These are phyloP conservation scores for Dovyalis caffra DNA, from an alignment of 345 rosid species.

Conservation along the genomic window DNA sequence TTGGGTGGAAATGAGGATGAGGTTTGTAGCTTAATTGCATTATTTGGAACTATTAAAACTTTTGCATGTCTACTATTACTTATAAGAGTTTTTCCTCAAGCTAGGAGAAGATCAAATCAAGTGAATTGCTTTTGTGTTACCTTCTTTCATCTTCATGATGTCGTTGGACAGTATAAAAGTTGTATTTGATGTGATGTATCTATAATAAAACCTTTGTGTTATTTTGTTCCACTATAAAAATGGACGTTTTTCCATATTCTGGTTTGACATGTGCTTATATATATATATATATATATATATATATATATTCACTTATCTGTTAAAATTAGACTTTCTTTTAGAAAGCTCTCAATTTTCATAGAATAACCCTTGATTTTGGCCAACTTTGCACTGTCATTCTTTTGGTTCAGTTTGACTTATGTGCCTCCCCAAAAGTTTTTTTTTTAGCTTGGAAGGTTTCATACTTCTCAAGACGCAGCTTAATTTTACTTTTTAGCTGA, in stretches of 20 bases:
- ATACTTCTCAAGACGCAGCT: not conserved
- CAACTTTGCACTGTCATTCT: not conserved
- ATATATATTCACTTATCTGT: not conserved
- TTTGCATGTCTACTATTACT: not conserved
- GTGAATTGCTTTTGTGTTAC: not conserved
- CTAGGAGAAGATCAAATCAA: constrained; percentile 1
- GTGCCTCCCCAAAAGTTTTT: not conserved
- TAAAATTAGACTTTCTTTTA: not conserved
- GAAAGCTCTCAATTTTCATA: not conserved
- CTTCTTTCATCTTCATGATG: not conserved
- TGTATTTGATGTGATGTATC: not conserved
- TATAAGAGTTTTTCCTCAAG: not conserved
- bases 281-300: too few species aligned
- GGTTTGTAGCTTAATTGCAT: not conserved
- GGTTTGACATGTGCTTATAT: not conserved
- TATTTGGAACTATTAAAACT: not conserved
- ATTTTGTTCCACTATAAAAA: not conserved
- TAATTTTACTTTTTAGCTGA: not conserved
- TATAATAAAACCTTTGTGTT: not conserved
- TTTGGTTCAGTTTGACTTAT: not conserved
- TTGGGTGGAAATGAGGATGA: not conserved
- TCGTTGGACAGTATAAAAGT: not conserved
- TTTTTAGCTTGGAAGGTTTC: not conserved
- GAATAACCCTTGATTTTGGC: not conserved
- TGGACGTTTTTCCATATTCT: not conserved